These are phyloP conservation scores for Dactylellina sp. DNA, from an alignment of 2,329 filamentous ascomycete genomes.

Conservation along the genomic window DNA sequence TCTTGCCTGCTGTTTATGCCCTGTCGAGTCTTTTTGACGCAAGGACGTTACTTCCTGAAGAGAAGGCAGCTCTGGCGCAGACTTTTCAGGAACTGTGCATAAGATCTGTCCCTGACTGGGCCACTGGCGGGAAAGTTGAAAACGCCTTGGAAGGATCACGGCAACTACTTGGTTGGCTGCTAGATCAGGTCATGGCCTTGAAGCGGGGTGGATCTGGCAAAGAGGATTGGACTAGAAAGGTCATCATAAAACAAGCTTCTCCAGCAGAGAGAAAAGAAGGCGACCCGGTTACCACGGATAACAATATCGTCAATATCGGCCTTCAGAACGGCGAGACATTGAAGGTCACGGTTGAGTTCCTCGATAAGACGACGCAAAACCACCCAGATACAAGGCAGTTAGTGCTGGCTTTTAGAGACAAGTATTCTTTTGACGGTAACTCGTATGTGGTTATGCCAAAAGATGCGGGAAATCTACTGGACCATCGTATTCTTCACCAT, in stretches of 20 bases:
- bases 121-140: slow-evolving; percentile 36
- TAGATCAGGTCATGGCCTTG: slow-evolving; percentile 44
- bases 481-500: slow-evolving; percentile 49
- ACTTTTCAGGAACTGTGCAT: slow-evolving; percentile 52
- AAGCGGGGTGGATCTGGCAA: slow-evolving; percentile 53
- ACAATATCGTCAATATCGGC: slow-evolving; percentile 32
- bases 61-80: slow-evolving; percentile 50
- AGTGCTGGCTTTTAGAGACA: slow-evolving; percentile 37
- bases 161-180: slow-evolving; percentile 50
- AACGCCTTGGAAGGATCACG: slow-evolving; percentile 51
- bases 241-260: slow-evolving; percentile 37
- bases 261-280: slow-evolving; percentile 19
- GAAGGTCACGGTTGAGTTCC: slow-evolving; percentile 46
- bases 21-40: slow-evolving; percentile 50
- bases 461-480: slow-evolving; percentile 35
- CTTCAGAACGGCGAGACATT: slow-evolving; percentile 48
- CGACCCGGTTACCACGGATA: slow-evolving; percentile 37
- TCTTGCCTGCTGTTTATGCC: slow-evolving; percentile 46
- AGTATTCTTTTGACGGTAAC: slow-evolving; percentile 45
- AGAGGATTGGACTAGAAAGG: slow-evolving; percentile 52
- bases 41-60: slow-evolving; percentile 32
- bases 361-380: slow-evolving; percentile 31
- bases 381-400: slow-evolving; percentile 44
- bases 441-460: slow-evolving; percentile 46
- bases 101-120: slow-evolving; percentile 49